Evolutionary conservation across 495 filamentous ascomycete genomes (phyloP).

Genomic region (Penicillium manginii): DNA sequence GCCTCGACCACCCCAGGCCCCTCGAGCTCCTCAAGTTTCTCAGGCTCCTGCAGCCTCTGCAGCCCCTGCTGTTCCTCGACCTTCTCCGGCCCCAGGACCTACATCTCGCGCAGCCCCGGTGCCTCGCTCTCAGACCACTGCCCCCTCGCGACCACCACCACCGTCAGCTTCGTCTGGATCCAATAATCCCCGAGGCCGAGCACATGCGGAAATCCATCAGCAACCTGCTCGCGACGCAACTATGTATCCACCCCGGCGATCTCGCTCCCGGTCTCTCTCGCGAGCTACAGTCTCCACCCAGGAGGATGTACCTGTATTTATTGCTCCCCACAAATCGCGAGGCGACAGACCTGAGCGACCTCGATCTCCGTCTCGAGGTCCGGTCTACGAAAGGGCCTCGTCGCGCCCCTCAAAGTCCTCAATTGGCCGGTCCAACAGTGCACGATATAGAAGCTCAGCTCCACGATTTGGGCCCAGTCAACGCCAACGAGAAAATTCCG

Average conservation of each 20-base stretch:
- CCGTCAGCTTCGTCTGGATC: slow-evolving; percentile 17
- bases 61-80: no score
- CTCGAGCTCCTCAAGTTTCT: no score
- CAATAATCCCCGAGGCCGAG: slow-evolving; percentile 18
- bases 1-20: slow-evolving; percentile 7
- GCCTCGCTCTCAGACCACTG: background rate
- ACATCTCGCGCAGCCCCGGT: slow-evolving; percentile 13
- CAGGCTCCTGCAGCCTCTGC: no score
- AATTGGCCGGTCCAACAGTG: slow-evolving; percentile 27
- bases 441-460: slow-evolving; percentile 10
- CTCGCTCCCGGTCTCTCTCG: slow-evolving; percentile 9
- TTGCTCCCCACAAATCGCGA: slow-evolving; percentile 1
- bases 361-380: slow-evolving; percentile 6
- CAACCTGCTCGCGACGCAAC: slow-evolving; percentile 1
- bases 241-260: background rate
- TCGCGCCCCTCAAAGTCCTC: slow-evolving; percentile 1
- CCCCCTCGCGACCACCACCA: background rate
- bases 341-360: background rate
- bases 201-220: slow-evolving; percentile 7
- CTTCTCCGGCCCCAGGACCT: slow-evolving; percentile 3
- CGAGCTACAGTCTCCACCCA: background rate
- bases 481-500: slow-evolving; percentile 13
- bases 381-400: background rate
- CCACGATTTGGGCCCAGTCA: background rate
- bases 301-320: slow-evolving; percentile 2